Conservation (phyloP, 1,139 yeast genomes). For the Debaryomyces subglobosus region DNA sequence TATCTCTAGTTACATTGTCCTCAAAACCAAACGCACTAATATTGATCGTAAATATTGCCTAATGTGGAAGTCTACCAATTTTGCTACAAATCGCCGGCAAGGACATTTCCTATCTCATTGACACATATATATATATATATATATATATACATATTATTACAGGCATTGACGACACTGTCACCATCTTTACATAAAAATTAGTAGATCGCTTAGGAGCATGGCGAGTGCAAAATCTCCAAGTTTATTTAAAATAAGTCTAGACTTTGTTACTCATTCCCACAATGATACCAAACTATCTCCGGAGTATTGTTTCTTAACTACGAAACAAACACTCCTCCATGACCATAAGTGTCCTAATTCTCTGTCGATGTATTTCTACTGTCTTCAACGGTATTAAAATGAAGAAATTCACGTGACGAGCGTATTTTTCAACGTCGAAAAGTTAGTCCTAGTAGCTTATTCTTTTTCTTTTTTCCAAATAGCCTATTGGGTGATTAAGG, state of each 20-base stretch:
- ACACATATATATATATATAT: background rate
- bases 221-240: no score
- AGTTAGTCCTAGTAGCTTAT: background rate
- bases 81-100: background rate
- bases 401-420: constrained; percentile 8
- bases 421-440: constrained; percentile 11
- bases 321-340: background rate
- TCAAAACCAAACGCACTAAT: background rate
- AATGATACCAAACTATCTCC: background rate
- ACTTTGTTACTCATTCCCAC: background rate
- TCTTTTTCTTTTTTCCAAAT: constrained; percentile 3
- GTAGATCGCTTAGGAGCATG: no score
- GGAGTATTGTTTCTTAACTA: background rate
- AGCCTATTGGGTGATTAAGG: constrained; percentile 5
- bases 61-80: constrained; percentile 6
- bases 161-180: background rate
- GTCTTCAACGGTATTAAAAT: background rate
- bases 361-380: background rate
- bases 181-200: background rate
- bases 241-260: background rate
- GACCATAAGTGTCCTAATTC: background rate
- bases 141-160: background rate
- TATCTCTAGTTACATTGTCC: background rate
- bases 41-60: constrained; percentile 5
- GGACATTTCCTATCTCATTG: background rate